phyloP scores from a whole-genome alignment of 257 asterid genomes.

The Nicotiana obtusifolia region DNA sequence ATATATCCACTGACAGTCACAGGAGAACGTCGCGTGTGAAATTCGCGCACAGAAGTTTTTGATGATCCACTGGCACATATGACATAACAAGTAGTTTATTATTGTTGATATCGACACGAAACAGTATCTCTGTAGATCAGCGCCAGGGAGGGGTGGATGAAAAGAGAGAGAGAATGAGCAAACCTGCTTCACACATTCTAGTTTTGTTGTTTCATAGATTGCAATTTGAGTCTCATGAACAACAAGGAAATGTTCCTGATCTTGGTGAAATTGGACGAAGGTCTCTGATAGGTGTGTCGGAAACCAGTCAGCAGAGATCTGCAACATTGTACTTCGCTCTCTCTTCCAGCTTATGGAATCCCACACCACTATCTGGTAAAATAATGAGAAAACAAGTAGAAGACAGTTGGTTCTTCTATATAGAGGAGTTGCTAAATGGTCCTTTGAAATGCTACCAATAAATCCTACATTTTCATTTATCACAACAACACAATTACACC shows the following conservation, averaged over 20 bases:
- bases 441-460: neutral
- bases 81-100: neutral
- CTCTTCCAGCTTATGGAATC: conserved; percentile 53
- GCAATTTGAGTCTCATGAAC: conserved; percentile 81
- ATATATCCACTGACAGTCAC: conserved; percentile 46
- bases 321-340: conserved; percentile 40
- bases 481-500: neutral
- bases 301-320: conserved; percentile 45
- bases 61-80: conserved; percentile 47
- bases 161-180: neutral
- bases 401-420: neutral
- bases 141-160: neutral
- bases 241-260: conserved; percentile 52
- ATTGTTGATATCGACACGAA: neutral
- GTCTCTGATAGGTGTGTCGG: conserved; percentile 51
- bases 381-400: neutral
- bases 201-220: conserved; percentile 48
- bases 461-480: neutral
- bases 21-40: conserved; percentile 54
- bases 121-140: neutral
- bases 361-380: conserved; percentile 58
- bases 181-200: conserved; percentile 64
- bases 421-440: neutral
- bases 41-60: conserved; percentile 59
- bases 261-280: conserved; percentile 44